These are phyloP conservation scores for Hericium erinaceus DNA, from an alignment of 768 basidiomycete species.

Conservation along the genomic window DNA sequence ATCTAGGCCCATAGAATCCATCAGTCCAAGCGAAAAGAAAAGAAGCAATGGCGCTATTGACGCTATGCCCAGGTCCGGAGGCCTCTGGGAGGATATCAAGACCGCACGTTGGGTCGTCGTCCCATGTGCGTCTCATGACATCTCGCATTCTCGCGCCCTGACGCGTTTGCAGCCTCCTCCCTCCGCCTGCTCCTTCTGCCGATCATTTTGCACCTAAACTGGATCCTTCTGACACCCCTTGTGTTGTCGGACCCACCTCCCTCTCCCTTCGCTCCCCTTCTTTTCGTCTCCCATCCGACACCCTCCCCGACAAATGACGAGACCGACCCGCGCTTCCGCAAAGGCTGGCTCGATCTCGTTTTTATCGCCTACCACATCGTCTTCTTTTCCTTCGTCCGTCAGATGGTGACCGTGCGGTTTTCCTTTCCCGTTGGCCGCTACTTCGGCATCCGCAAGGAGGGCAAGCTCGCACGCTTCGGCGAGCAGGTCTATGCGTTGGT, in stretches of 20 bases:
- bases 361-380: constrained; percentile 82
- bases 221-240: constrained; percentile 45
- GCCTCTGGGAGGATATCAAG: constrained; percentile 43
- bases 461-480: constrained; percentile 75
- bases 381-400: constrained; percentile 84
- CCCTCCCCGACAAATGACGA: constrained; percentile 35
- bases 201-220: constrained; percentile 52
- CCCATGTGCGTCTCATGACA: constrained; percentile 39
- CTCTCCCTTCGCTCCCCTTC: constrained; percentile 68
- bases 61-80: constrained; percentile 18
- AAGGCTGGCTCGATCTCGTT: constrained; percentile 62
- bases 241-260: constrained; percentile 32
- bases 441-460: constrained; percentile 56
- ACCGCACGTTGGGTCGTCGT: constrained; percentile 63
- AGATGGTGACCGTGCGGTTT: constrained; percentile 56
- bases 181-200: constrained; percentile 58
- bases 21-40: not conserved
- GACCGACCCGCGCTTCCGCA: constrained; percentile 52
- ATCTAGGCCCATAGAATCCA: not conserved
- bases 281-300: constrained; percentile 64
- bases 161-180: constrained; percentile 38
- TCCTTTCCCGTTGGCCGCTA: constrained; percentile 58
- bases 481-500: constrained; percentile 86
- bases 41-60: not conserved
- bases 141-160: not conserved